Conservation (phyloP, 2,329 filamentous ascomycete genomes). For the Colletotrichum kahawae region DNA sequence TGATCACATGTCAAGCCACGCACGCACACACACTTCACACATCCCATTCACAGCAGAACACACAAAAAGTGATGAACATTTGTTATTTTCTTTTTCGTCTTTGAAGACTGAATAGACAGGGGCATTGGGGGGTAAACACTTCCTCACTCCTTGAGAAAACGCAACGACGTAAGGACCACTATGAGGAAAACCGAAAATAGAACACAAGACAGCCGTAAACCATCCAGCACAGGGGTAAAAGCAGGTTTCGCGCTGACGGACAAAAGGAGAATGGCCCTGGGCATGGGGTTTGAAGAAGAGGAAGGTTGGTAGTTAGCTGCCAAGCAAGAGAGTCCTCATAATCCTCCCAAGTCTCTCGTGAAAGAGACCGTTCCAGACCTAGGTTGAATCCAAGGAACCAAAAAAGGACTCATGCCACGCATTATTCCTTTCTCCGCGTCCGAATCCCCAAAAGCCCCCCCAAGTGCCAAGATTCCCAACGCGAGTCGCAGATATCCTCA, state of each 20-base stretch:
- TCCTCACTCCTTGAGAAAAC: conserved; percentile 19
- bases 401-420: conserved; percentile 37
- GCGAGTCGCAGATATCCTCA: conserved; percentile 32
- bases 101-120: conserved; percentile 23
- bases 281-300: conserved; percentile 10
- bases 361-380: not conserved
- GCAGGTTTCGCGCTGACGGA: conserved; percentile 12
- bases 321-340: conserved; percentile 1
- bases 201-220: conserved; percentile 25
- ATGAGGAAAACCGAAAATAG: conserved; percentile 23
- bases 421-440: conserved; percentile 41
- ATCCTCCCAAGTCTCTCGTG: not conserved
- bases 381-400: conserved; percentile 17
- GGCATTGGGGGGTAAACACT: conserved; percentile 19
- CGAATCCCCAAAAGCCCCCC: conserved; percentile 41
- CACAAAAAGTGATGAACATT: conserved; percentile 19
- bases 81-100: conserved; percentile 25
- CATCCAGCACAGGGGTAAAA: conserved; percentile 22
- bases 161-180: conserved; percentile 21
- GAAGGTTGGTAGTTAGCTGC: conserved; percentile 19
- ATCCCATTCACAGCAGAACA: not conserved
- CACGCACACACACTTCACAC: not conserved
- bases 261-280: conserved; percentile 12
- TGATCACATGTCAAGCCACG: not conserved
- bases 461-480: conserved; percentile 31